Base-by-base conservation (phyloP, 1,284 basidiomycete genomes). In the Boletus semigastroideus region DNA sequence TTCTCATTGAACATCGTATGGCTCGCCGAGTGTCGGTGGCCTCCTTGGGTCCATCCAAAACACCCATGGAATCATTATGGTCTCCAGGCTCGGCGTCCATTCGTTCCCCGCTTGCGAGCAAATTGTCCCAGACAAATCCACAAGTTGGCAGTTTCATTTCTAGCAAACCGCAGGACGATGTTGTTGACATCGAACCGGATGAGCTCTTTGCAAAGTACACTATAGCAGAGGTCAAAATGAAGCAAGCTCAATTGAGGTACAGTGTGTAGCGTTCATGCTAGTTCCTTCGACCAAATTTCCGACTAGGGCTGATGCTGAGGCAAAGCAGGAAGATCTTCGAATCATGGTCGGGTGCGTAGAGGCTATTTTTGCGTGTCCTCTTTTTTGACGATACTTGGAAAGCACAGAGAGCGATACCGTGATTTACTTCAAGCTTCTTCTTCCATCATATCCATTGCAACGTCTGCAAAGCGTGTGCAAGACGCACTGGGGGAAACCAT, bases 261-360 rank as follows among this genome's bases (percentile, higher is more conserved):
- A 67, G 16, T 52, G 11, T 37, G 9, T 42, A 27, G 31, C 17
- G 2, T 31, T 31, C 11, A 13, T 7, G 16, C 17, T 45, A 28
- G 36, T 43, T 17, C 28, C 46, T 42, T 50, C 49, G 25, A 54
- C 49, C 36, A 46, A 52, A 42, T 45, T 52, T 25, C 22, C 30
- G 22, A 30, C 11, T 56, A 92, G 91, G 69, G 74, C 79, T n/a
- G 90, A 94, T 69, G 93, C 93, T 2, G 83, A 93, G 65, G 87
- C 86, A 46, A 96, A 96, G 71, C 90, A 93, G 65, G 89, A 93
- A 62, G 94, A 98, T 67, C 79, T 97, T 41, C 78, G 94, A 58
- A 78, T 90, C 27, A 98, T 96, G 94, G 94, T 98, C 69, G 94
- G 92, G 92, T 95, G 72, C 79, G 92, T 85, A 52, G 22, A 42